These are phyloP conservation scores for Globisporangium irregulare DNA, from an alignment of 352 stramenopile species.

Conservation along the genomic window DNA sequence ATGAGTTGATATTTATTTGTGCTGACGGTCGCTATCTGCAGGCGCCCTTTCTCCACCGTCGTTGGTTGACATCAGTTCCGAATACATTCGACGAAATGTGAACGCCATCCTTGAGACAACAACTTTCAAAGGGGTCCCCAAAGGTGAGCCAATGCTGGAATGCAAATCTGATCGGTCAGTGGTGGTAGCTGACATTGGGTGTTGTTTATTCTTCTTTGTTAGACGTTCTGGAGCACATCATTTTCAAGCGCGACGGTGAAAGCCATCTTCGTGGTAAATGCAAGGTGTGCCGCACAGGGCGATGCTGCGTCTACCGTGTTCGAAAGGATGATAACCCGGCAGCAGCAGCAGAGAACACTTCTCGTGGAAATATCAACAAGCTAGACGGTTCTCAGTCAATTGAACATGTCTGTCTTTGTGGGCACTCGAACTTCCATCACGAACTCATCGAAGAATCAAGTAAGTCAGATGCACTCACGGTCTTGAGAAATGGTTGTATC, in stretches of 20 bases:
- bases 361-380: conserved; percentile 23
- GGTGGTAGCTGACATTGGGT: conserved; percentile 1
- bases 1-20: neutral
- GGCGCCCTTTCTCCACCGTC: conserved; percentile 66
- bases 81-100: conserved; percentile 67
- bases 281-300: conserved; percentile 64
- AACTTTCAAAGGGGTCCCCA: conserved; percentile 74
- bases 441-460: conserved; percentile 73
- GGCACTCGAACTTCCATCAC: conserved; percentile 72
- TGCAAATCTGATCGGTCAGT: neutral
- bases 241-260: conserved; percentile 74
- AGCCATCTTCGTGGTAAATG: conserved; percentile 66
- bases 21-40: conserved; percentile 7
- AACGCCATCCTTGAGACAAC: conserved; percentile 59
- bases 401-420: conserved; percentile 54
- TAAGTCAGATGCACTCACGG: conserved; percentile 26
- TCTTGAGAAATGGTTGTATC: neutral
- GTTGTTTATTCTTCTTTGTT: neutral
- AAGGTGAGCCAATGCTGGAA: conserved; percentile 22
- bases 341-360: conserved; percentile 16
- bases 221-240: conserved; percentile 75
- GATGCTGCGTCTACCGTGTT: conserved; percentile 64
- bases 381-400: conserved; percentile 24
- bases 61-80: conserved; percentile 67
- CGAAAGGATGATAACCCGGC: conserved; percentile 27